These are phyloP conservation scores for Xylaria sp. DNA, from an alignment of 2,329 filamentous ascomycete genomes.

Conservation along the genomic window DNA sequence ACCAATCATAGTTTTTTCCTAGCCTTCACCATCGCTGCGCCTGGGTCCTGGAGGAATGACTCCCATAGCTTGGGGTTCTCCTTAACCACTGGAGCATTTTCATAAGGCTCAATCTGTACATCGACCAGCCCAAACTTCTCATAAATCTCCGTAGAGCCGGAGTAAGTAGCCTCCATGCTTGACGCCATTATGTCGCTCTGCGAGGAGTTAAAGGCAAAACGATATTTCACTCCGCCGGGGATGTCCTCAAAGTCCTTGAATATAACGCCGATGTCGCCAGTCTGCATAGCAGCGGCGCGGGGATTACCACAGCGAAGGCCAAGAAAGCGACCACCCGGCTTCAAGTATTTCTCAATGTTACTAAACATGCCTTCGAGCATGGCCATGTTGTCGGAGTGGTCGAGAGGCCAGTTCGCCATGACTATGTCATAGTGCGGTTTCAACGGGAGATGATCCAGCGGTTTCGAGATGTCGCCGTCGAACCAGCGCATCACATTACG, in stretches of 20 bases:
- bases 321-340: slow-evolving; percentile 48
- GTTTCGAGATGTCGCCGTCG: slow-evolving; percentile 44
- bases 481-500: slow-evolving; percentile 42
- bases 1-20: slow-evolving; percentile 33
- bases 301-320: slow-evolving; percentile 41
- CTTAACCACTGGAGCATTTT: slow-evolving; percentile 40
- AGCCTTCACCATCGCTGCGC: slow-evolving; percentile 39
- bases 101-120: slow-evolving; percentile 40
- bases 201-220: slow-evolving; percentile 30
- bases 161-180: slow-evolving; percentile 41
- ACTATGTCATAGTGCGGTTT: slow-evolving; percentile 47
- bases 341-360: slow-evolving; percentile 45
- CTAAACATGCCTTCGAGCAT: slow-evolving; percentile 47
- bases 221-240: slow-evolving; percentile 40
- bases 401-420: slow-evolving; percentile 51
- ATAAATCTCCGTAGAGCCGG: slow-evolving; percentile 41
- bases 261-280: slow-evolving; percentile 35
- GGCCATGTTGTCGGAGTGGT: slow-evolving; percentile 44
- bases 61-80: slow-evolving; percentile 43
- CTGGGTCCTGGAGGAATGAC: slow-evolving; percentile 41
- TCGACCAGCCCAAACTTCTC: slow-evolving; percentile 42
- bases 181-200: slow-evolving; percentile 39
- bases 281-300: slow-evolving; percentile 27
- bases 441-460: slow-evolving; percentile 40
- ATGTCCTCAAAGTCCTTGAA: slow-evolving; percentile 39